phyloP scores from a whole-genome alignment of 257 asterid species.

The Solanum lycopersicoides region DNA sequence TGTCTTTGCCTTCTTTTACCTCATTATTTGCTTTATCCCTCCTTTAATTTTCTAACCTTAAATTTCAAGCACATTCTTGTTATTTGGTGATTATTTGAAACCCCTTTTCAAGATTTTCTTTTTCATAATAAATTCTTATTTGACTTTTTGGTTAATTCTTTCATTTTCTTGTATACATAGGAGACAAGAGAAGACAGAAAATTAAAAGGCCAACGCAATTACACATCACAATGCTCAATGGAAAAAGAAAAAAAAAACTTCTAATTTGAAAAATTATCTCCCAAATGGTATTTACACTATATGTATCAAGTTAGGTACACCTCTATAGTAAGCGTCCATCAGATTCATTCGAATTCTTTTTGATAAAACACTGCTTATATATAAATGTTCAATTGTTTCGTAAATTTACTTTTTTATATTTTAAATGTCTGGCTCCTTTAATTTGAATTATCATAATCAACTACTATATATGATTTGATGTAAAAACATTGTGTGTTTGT shows the following conservation, averaged over 20 bases:
- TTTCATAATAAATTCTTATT: not conserved
- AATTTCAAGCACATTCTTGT: slow-evolving; percentile 8
- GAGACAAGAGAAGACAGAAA: slow-evolving; percentile 3
- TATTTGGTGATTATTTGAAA: slow-evolving; percentile 20
- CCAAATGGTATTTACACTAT: not conserved
- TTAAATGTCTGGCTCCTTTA: not conserved
- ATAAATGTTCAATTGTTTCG: no score
- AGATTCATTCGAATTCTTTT: no score
- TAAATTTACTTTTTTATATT: no score
- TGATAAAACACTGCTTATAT: no score
- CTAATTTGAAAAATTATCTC: not conserved
- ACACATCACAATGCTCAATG: not conserved
- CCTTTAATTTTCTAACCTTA: not conserved
- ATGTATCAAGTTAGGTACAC: not conserved
- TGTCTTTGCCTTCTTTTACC: not conserved
- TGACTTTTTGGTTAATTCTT: not conserved
- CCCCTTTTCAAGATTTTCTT: not conserved
- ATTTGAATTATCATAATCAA: not conserved
- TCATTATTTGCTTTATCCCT: not conserved
- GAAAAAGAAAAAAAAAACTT: not conserved
- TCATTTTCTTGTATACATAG: not conserved
- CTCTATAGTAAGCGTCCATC: not conserved
- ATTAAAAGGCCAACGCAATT: not conserved
- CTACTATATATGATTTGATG: not conserved
- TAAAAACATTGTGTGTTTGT: not conserved